Evolutionary conservation across 345 rosid genomes (phyloP), one percentile per base, ranked within the genome.

Genomic region (Cardiospermum halicacabum): DNA sequence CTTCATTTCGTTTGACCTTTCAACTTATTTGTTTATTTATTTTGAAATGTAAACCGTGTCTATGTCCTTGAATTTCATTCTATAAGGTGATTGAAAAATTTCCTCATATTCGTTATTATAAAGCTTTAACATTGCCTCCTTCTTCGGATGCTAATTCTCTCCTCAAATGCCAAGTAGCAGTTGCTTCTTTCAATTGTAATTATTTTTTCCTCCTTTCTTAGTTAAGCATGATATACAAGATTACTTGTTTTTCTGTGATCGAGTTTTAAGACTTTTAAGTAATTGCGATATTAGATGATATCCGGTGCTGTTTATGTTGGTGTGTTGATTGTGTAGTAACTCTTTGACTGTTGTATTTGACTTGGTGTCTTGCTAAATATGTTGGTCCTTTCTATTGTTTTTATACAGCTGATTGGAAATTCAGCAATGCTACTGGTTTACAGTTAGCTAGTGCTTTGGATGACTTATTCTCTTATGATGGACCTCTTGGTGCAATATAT

Each of bases 361-460:
- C 40, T 6, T 8, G 36, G 3, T 42, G 13, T 51, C 18, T 39
- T 53, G 26, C 24, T 19, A 63, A 49, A 49, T 50, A 34, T 22
- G 21, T 63, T 26, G 40, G 3, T 31, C 15, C 9, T 2, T 27
- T 68, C 9, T 50, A 28, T 62, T 68, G 39, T 18, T 39, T 56
- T 61, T 66, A 45, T 67, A 59, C 82, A 93, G 98, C 79, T 69
- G 78, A 74, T 70, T 84, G 89, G 67, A 82, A 73, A 66, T 73
- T 82, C 63, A 69, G 60, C 16, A 26, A 72, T 63, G 94, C 85
- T 58, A 84, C 95, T 81, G 85, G 97, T 51, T 77, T 93, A 81
- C 97, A 93, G 73, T 78, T 88, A 56, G 92, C 91, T 72, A 92
- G 97, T 19, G 75, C 90, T 61, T 70, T 93, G 66, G 97, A 90